These are phyloP conservation scores for Purpureocillium lavendulum DNA, from an alignment of 2,329 filamentous ascomycete genomes.

Conservation along the genomic window DNA sequence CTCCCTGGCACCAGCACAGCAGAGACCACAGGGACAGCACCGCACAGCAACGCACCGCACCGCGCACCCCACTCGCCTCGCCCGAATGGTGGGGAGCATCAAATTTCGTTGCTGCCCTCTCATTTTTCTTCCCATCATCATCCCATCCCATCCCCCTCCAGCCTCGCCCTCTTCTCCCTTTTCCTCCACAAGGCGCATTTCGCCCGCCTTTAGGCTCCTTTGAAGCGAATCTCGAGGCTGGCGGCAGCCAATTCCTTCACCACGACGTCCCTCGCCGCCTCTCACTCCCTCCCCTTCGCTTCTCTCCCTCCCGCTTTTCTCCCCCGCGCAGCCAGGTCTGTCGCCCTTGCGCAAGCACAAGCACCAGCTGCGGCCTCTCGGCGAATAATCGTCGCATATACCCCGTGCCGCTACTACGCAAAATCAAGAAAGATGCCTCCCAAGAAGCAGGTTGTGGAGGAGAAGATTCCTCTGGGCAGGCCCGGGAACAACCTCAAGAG, in stretches of 20 bases:
- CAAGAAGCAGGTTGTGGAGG: conserved; percentile 85
- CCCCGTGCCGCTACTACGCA: conserved; percentile 48
- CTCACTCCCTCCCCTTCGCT: conserved; percentile 36
- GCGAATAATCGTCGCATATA: conserved; percentile 30
- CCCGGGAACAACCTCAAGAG: conserved; percentile 98
- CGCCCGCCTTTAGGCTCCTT: conserved; percentile 3
- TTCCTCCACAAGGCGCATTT: conserved; percentile 15
- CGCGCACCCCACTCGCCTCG: background rate
- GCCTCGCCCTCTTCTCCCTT: conserved; percentile 10
- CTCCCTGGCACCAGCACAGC: background rate
- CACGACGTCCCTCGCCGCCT: conserved; percentile 33
- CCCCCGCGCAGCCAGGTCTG: conserved; percentile 60
- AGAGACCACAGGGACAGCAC: no score
- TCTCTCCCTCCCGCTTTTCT: conserved; percentile 41
- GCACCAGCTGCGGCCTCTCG: conserved; percentile 31
- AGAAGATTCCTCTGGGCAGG: conserved; percentile 93
- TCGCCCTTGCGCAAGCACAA: conserved; percentile 42
- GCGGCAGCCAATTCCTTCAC: conserved; percentile 29
- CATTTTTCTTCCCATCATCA: conserved; percentile 9
- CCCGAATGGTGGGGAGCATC: conserved; percentile 13
- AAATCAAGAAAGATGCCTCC: conserved; percentile 77
- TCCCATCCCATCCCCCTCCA: no score
- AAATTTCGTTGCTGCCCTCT: conserved; percentile 20
- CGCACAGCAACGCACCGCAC: no score
- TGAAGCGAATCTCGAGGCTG: conserved; percentile 26